Conservation (phyloP, 768 basidiomycete genomes). For the Agaricus bisporus region DNA sequence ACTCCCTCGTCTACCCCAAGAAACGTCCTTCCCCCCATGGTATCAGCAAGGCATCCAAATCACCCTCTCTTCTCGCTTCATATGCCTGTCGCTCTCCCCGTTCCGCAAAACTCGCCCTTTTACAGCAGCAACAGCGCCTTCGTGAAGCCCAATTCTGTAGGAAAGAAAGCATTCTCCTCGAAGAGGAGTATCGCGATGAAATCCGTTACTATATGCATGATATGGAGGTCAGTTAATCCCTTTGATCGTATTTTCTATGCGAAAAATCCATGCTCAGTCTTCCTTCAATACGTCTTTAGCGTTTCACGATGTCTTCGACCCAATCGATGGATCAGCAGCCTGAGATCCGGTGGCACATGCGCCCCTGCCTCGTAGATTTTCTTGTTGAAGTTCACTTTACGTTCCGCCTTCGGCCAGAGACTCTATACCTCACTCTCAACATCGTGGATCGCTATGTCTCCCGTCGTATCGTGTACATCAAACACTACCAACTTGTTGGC, state of each 20-base stretch:
- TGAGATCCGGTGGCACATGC: slow-evolving; percentile 99
- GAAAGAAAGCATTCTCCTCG: slow-evolving; percentile 71
- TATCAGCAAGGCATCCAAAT: slow-evolving; percentile 61
- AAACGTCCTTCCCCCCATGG: slow-evolving; percentile 83
- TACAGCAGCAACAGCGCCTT: slow-evolving; percentile 56
- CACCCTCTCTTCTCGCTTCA: slow-evolving; percentile 45
- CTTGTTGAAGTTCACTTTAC: slow-evolving; percentile 98
- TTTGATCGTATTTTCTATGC: slow-evolving; percentile 11
- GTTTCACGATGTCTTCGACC: slow-evolving; percentile 82
- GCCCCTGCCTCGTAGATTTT: slow-evolving; percentile 96
- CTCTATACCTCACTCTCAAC: slow-evolving; percentile 96
- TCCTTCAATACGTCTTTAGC: slow-evolving; percentile 34
- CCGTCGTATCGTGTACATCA: slow-evolving; percentile 96
- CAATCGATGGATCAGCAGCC: slow-evolving; percentile 99
- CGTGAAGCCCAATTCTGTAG: slow-evolving; percentile 64
- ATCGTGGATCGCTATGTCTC: slow-evolving; percentile 99
- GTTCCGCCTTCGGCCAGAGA: slow-evolving; percentile 96
- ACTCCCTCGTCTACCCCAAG: slow-evolving; percentile 69
- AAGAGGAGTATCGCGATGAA: slow-evolving; percentile 94
- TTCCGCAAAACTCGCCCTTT: slow-evolving; percentile 51
- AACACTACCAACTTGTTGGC: slow-evolving; percentile 98
- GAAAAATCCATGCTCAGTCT: slow-evolving; percentile 11
- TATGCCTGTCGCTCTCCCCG: slow-evolving; percentile 60
- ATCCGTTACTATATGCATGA: slow-evolving; percentile 92
- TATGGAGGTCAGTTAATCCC: slow-evolving; percentile 80